Conservation (phyloP, 306 rosid genomes). For the Medicago ruthenica region DNA sequence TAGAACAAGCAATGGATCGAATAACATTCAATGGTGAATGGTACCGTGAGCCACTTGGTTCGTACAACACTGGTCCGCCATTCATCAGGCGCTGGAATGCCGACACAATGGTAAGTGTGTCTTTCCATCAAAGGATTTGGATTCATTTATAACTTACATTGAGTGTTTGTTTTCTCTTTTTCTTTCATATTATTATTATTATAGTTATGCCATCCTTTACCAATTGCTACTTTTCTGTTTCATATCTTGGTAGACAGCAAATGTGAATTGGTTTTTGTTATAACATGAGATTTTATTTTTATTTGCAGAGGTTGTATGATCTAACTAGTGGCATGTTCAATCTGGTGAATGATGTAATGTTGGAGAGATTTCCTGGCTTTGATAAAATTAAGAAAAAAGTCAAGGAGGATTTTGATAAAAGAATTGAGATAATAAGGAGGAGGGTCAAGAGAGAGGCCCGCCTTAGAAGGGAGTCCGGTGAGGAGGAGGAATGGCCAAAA, state of each 20-base stretch:
- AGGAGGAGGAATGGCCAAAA: constrained; percentile 7
- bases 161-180: background rate
- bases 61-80: constrained; percentile 83
- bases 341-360: constrained; percentile 35
- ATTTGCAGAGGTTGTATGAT: constrained; percentile 57
- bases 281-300: constrained; percentile 36
- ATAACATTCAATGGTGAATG: constrained; percentile 78
- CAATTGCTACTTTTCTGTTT: constrained; percentile 33
- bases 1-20: constrained; percentile 94
- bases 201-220: constrained; percentile 13
- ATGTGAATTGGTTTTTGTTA: constrained; percentile 12
- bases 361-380: constrained; percentile 61
- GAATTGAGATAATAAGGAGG: constrained; percentile 31
- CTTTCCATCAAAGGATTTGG: constrained; percentile 26
- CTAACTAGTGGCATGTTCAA: constrained; percentile 36
- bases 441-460: constrained; percentile 46
- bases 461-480: constrained; percentile 37
- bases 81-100: constrained; percentile 65
- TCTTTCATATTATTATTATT: constrained; percentile 5
- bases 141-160: background rate
- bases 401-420: constrained; percentile 19
- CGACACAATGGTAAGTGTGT: constrained; percentile 64
- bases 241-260: constrained; percentile 22
- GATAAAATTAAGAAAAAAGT: constrained; percentile 48
- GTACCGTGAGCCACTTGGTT: constrained; percentile 85